Conservation (phyloP, 441 rosid genomes). For the Francoa sonchifolia region DNA sequence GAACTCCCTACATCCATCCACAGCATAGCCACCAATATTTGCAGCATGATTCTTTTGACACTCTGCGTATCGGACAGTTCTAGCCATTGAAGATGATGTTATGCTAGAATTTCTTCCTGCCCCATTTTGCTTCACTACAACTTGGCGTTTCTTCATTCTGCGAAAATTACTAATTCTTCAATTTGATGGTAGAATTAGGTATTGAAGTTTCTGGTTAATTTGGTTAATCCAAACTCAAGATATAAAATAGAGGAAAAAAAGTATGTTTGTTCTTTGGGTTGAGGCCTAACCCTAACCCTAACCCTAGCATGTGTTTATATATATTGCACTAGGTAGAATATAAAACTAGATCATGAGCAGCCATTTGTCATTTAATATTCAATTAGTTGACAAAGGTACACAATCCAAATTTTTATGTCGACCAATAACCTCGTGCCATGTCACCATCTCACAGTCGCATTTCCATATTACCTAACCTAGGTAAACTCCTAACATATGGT, state of each 20-base stretch:
- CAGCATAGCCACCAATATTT: slow-evolving; percentile 64
- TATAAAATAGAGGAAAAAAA: not conserved
- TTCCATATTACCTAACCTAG: no score
- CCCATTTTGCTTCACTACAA: slow-evolving; percentile 33
- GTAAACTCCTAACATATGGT: no score
- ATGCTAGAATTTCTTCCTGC: slow-evolving; percentile 25
- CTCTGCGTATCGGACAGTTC: slow-evolving; percentile 55
- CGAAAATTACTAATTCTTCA: slow-evolving; percentile 11
- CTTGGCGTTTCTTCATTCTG: slow-evolving; percentile 72
- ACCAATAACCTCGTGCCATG: no score
- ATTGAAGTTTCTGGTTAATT: not conserved
- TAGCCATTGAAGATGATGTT: slow-evolving; percentile 38
- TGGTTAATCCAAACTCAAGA: slow-evolving; percentile 7
- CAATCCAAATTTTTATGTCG: no score
- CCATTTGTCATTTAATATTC: slow-evolving; percentile 13
- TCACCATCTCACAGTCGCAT: no score
- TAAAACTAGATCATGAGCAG: not conserved
- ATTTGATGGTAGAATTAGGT: slow-evolving; percentile 1
- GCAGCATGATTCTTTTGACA: slow-evolving; percentile 93
- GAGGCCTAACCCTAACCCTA: slow-evolving; percentile 61
- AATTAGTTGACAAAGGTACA: no score
- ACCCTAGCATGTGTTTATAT: slow-evolving; percentile 19
- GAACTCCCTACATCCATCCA: slow-evolving; percentile 92
- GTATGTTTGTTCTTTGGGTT: slow-evolving; percentile 7
- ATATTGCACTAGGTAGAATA: slow-evolving; percentile 6